Conservation (phyloP, 2,329 filamentous ascomycete genomes). For the Claviceps spartinae region DNA sequence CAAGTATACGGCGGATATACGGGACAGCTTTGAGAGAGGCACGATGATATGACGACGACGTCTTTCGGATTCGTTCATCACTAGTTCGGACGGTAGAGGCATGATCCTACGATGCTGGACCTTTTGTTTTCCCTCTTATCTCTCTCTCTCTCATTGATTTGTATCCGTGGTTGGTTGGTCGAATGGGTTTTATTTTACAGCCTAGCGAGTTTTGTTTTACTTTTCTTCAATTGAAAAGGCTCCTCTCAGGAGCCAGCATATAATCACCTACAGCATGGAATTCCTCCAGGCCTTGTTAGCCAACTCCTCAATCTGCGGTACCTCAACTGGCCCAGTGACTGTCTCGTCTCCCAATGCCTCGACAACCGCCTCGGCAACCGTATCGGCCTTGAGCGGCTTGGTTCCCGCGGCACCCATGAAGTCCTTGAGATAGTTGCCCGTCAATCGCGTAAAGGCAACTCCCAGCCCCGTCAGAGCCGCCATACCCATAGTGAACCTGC, state of each 20-base stretch:
- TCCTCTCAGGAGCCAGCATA: neutral
- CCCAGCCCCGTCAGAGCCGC: conserved; percentile 65
- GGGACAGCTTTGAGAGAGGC: conserved; percentile 93
- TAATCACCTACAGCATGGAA: conserved; percentile 57
- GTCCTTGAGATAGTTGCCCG: conserved; percentile 60
- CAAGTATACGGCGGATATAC: conserved; percentile 93
- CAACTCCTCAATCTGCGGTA: conserved; percentile 66
- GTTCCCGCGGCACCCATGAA: conserved; percentile 72
- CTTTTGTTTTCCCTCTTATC: neutral
- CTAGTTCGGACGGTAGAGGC: no score
- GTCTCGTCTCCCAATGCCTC: conserved; percentile 67
- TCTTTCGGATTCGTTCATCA: neutral
- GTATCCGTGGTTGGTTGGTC: neutral
- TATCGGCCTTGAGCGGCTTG: conserved; percentile 78
- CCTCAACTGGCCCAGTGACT: conserved; percentile 63
- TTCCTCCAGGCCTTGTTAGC: conserved; percentile 78
- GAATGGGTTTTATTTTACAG: conserved; percentile 16
- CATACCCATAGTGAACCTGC: conserved; percentile 72
- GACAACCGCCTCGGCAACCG: conserved; percentile 78
- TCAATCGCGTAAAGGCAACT: conserved; percentile 60
- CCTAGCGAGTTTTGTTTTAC: conserved; percentile 13
- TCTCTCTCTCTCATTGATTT: neutral
- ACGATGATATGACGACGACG: conserved; percentile 61
- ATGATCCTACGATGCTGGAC: neutral
- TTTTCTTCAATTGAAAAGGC: neutral